Evolutionary conservation across 2,329 filamentous ascomycete genomes (phyloP), one percentile per base, ranked within the genome.

Genomic region (Amylocarpus encephaloides): DNA sequence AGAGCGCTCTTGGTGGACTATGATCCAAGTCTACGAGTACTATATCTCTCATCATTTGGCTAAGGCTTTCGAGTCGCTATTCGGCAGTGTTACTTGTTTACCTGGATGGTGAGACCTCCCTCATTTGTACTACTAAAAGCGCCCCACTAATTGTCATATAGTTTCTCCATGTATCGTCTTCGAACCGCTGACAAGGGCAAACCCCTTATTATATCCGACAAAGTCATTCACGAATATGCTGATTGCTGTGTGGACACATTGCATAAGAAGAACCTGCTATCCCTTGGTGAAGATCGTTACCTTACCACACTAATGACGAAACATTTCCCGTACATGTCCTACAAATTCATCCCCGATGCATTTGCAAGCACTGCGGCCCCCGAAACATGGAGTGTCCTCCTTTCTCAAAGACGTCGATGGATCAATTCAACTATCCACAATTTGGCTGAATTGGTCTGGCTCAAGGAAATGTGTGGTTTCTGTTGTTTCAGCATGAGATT

Each of bases 21-120:
- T 98, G 93, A 98, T 98, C 64, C 93, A 98, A 69, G 93, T 98
- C 58, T 98, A 98, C 72, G 93, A 98, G 69, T 98, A 98, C 75
- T 98, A 91, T 69, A 98, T 98, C 66, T 97, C 93, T 29, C 93
- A 98, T 76, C 87, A 98, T 70, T 73, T 98, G 67, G 78, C 93
- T 48, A 98, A 98, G 74, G 89, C 93, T 55, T 98, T 98, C 66
- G 93, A 98, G 68, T 96, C 90, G 53, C 80, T 98, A 53, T 98
- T 98, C 65, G 93, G 91, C 66, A 95, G 89, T 68, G 93, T 98
- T 54, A 98, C 93, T 52, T 98, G 93, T 85, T 83, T 98, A 74
- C 93, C 93, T 58, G 93, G 93, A 79, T 98, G 93, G 92, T 96
- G 81, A 74, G 88, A 16, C 33, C 13, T 6, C 29, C 15, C 18